Evolutionary conservation across 2,329 filamentous ascomycete genomes (phyloP).

Genomic region (Arthrobotrys pseudoclavata): DNA sequence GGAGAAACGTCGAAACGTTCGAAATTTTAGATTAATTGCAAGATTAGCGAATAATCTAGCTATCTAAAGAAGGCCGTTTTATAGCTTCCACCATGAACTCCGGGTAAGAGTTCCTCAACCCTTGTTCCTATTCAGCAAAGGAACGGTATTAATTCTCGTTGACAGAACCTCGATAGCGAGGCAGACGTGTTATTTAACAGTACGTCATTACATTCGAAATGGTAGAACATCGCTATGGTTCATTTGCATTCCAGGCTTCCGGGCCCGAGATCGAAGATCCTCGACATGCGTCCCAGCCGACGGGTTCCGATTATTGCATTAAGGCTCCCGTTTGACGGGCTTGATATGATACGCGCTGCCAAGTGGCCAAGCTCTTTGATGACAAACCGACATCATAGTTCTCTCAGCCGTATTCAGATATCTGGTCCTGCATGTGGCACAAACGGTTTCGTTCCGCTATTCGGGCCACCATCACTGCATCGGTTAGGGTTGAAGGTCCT

Average conservation of each 20-base stretch:
- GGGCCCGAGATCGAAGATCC: conserved; percentile 25
- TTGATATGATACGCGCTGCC: conserved; percentile 3
- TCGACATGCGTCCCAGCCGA: conserved; percentile 3
- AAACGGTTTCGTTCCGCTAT: conserved; percentile 11
- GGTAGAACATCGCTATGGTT: conserved; percentile 13
- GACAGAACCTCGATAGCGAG: too few relatives aligned
- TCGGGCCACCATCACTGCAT: conserved; percentile 12
- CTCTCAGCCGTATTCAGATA: neutral
- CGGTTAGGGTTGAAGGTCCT: conserved; percentile 26
- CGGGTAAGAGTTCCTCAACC: neutral
- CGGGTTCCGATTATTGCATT: conserved; percentile 3
- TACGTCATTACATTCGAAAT: conserved; percentile 5
- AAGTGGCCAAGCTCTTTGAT: conserved; percentile 23
- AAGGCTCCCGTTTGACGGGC: neutral
- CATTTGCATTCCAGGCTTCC: neutral
- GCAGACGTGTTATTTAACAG: neutral
- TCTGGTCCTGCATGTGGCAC: conserved; percentile 22
- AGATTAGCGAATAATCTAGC: neutral
- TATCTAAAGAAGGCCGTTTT: too few relatives aligned
- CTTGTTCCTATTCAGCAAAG: neutral
- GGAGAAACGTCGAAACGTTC: neutral
- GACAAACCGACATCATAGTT: neutral
- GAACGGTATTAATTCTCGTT: neutral
- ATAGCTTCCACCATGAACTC: too few relatives aligned
- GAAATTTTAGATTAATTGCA: neutral